Base-by-base conservation (phyloP, 2,329 filamentous ascomycete species). In the Phialemonium atrogriseum region DNA sequence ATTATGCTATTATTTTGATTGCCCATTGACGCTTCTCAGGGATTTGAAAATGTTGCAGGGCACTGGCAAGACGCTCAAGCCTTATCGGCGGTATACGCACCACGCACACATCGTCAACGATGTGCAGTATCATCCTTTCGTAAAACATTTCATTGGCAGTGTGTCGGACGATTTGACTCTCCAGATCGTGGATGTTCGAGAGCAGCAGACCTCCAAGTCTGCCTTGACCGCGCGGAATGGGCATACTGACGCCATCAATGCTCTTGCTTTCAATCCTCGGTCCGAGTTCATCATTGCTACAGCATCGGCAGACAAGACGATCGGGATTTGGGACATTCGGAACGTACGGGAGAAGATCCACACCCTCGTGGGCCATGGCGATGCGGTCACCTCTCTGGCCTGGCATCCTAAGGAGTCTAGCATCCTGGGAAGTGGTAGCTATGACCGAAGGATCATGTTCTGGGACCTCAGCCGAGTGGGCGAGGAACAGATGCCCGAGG, bases 111-210 rank as follows among this genome's bases (percentile, higher is more conserved):
- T 91, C 33, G 91, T 98, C 52, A 98, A 98, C 55, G 91, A 98
- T 50, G 88, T 98, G 19, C 87, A 96, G 59, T 86, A 94, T 52
- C 89, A 96, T 48, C 88, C 89, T 7, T 73, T 87, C 25, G 84
- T 89, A 41, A 80, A 77, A 48, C 78, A 80, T 46, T 79, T 93
- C 41, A 84, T 98, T 39, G 93, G 89, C 40, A 89, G 84, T 11
- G 91, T 94, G 4, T 96, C 91, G 4, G 91, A 98, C 54, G 91
- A 98, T 54, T 71, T 91, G 45, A 95, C 86, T 7, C 76, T 96
- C 39, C 85, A 95, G 57, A 82, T 98, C 38, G 71, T 96, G 37
- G 91, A 98, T 55, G 72, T 82, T n/a, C 81, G 91, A 47, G 72
- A 74, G 50, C 52, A 68, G 18, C 72, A 77, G 34, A 78, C 69